phyloP scores from a whole-genome alignment of 2,329 filamentous ascomycete species.

The Beauveria sp. region DNA sequence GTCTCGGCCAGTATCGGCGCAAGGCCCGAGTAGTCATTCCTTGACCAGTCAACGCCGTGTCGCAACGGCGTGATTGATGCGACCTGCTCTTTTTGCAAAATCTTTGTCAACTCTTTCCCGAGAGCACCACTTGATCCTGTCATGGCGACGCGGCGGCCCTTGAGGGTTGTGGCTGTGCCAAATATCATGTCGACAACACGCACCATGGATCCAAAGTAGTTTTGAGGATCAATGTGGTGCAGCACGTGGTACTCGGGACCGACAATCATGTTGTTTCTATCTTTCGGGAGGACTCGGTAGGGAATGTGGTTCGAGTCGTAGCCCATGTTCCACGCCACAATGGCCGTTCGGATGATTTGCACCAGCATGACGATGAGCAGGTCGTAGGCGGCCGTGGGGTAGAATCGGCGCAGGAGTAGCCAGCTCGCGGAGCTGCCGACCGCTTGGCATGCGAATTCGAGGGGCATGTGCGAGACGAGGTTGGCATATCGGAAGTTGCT shows the following conservation, averaged over 20 bases:
- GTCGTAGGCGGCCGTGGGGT: neutral
- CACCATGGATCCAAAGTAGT: constrained; percentile 16
- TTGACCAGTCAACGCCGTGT: constrained; percentile 11
- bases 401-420: neutral
- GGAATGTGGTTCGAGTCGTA: constrained; percentile 14
- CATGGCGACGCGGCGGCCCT: constrained; percentile 14
- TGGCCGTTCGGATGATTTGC: neutral
- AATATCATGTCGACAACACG: constrained; percentile 14
- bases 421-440: constrained; percentile 9
- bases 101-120: constrained; percentile 4
- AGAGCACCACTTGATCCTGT: constrained; percentile 13
- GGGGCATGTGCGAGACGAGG: constrained; percentile 10
- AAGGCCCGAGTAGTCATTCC: constrained; percentile 1
- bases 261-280: constrained; percentile 11
- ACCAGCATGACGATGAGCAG: constrained; percentile 5
- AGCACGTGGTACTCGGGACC: constrained; percentile 15
- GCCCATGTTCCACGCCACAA: constrained; percentile 13
- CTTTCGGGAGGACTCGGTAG: constrained; percentile 11
- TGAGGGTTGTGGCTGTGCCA: constrained; percentile 13
- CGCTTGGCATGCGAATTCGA: constrained; percentile 10
- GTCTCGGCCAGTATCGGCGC: constrained; percentile 8
- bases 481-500: constrained; percentile 5
- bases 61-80: constrained; percentile 4
- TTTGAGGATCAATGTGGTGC: constrained; percentile 16
- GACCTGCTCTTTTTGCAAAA: constrained; percentile 7